phyloP scores from a whole-genome alignment of 208 protist species.

The Wallacemonas collosoma region DNA sequence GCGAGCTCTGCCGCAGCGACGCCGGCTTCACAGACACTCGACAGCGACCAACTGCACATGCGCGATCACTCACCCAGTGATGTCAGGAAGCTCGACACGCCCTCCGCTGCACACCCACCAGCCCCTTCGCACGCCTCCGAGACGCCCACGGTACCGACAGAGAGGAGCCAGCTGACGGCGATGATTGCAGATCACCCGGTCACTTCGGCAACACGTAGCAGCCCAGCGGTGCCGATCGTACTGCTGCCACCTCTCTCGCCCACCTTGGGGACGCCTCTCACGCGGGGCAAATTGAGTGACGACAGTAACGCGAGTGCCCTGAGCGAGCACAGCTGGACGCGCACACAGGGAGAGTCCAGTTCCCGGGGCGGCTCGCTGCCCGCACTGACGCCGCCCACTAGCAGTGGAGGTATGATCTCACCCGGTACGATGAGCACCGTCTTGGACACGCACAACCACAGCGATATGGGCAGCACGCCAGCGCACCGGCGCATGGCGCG shows the following conservation, averaged over 20 bases:
- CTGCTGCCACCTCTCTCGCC: slow-evolving; percentile 3
- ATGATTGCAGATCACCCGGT: slow-evolving; percentile 6
- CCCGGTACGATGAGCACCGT: neutral
- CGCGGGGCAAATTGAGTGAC: neutral
- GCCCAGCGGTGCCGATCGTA: neutral
- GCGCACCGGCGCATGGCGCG: slow-evolving; percentile 3
- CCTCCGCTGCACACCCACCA: too few relatives aligned
- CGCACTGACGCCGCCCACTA: neutral
- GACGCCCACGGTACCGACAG: neutral
- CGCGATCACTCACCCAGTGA: too few relatives aligned
- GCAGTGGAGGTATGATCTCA: neutral
- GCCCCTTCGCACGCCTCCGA: too few relatives aligned
- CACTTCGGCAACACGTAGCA: neutral
- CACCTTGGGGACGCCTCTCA: neutral
- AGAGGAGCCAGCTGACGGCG: neutral
- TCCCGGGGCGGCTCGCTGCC: neutral
- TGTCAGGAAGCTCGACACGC: too few relatives aligned
- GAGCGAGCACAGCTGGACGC: neutral
- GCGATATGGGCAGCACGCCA: neutral
- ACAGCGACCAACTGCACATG: too few relatives aligned
- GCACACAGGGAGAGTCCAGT: neutral
- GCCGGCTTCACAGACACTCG: too few relatives aligned
- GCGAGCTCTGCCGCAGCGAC: too few relatives aligned
- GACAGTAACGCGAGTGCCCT: neutral
- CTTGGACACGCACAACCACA: neutral